These are phyloP conservation scores for Pestalotiopsis sp. DNA, from an alignment of 2,329 filamentous ascomycete species.

Conservation along the genomic window DNA sequence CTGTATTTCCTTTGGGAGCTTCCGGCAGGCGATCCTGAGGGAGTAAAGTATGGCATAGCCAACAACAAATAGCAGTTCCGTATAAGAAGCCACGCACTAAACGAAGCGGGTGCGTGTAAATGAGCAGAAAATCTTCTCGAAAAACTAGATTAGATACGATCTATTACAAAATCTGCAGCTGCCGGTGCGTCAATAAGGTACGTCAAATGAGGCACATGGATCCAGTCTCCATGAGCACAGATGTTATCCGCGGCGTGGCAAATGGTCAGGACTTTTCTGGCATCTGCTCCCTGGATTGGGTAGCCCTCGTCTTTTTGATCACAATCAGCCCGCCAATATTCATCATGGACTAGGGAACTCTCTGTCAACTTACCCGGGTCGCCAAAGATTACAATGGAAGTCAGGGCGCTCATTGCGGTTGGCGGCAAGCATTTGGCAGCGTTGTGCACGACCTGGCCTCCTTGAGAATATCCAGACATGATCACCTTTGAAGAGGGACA, in stretches of 20 bases:
- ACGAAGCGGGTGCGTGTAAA: neutral
- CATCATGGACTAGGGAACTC: no score
- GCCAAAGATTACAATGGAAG: constrained; percentile 5
- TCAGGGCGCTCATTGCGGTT: neutral
- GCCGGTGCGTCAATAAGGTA: neutral
- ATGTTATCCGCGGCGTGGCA: constrained; percentile 9
- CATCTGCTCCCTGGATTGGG: neutral
- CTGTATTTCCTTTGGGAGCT: no score
- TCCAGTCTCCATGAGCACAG: constrained; percentile 4
- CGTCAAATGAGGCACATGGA: constrained; percentile 4
- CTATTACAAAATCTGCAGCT: neutral
- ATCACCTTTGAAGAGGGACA: constrained; percentile 4
- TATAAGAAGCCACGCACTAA: neutral
- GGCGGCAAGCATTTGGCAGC: neutral
- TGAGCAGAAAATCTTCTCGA: neutral
- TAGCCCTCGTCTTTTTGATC: neutral
- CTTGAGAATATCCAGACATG: constrained; percentile 9
- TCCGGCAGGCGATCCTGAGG: no score
- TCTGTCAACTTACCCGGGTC: neutral
- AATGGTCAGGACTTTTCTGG: neutral
- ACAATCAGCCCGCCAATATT: neutral
- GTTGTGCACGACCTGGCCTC: constrained; percentile 6
- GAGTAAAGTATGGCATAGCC: no score
- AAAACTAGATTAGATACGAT: neutral
- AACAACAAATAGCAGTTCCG: no score